Base-by-base conservation (phyloP, 139 green algal genomes). In the Chlamydomonas sphaeroides region DNA sequence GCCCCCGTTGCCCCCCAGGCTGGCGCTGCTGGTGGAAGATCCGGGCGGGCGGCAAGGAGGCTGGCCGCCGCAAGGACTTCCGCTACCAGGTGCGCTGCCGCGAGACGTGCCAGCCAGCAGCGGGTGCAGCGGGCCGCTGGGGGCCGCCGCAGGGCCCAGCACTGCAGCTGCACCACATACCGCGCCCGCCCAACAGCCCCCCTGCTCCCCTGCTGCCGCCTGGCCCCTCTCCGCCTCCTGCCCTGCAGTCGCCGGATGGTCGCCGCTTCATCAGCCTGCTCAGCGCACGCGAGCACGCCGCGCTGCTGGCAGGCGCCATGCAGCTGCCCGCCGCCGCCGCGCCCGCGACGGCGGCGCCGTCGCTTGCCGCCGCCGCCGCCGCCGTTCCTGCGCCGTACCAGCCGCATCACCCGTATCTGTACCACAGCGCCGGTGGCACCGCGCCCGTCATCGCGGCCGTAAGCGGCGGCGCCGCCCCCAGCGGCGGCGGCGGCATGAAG, bases 11-110 rank as follows among this genome's bases (percentile, higher is more conserved):
- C 39, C 4, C 7, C 28, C 15, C 18, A 80, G 74, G 57, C 20
- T 80, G 74, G 74, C 74, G 57, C 17, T 80, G 74, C 59, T 80
- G 74, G 59, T 80, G 74, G 74, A 80, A 80, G 39, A 61, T 80
- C 6, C 74, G 74, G 17, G 74, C 74, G 74, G 74, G 74, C n/a
- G 74, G 74, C 59, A 80, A 80, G 74, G 57, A 80, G 30, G 74
- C 74, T 2, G 74, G 74, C 0, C 57, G 74, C 23, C 74, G 74
- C 32, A 80, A 70, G 57, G 74, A 80, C 74, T 80, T 80, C 41
- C 74, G 74, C 4, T 80, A 71, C 63, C 74, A 73, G 75, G 75
- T 82, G 62, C 21, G 75, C n/a, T n/a, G n/a, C n/a, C n/a, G n/a
- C n/a, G n/a, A n/a, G n/a, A n/a, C n/a, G n/a, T n/a, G n/a, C n/a